Percentiles rank a stretch among this genome's conserved stretches.
phyloP scores from a whole-genome alignment of 306 rosid species.

The Styphnolobium japonicum region DNA sequence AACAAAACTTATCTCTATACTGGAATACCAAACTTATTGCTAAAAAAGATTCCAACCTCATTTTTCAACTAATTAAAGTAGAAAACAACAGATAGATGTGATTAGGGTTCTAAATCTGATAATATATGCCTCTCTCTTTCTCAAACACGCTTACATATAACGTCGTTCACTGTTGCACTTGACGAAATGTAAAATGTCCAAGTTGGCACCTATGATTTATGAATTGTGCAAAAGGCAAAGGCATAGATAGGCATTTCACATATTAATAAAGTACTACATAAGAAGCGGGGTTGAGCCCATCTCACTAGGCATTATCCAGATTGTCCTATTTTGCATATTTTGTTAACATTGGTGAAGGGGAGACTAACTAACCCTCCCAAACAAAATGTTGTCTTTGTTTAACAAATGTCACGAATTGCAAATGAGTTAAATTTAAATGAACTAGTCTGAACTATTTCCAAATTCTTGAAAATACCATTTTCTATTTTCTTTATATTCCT shows the following conservation, averaged over 20 bases:
- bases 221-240: background rate
- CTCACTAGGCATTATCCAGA: background rate
- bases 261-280: background rate
- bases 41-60: background rate
- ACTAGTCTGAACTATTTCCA: background rate
- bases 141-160: background rate
- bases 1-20: background rate
- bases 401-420: background rate
- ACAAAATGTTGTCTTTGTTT: background rate
- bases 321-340: background rate
- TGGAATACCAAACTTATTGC: background rate
- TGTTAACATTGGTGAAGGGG: constrained; percentile 7
- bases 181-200: background rate
- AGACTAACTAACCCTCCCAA: constrained; percentile 21
- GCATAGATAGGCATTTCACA: background rate
- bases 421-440: background rate
- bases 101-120: constrained; percentile 6
- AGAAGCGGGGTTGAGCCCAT: background rate
- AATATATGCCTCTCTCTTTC: background rate
- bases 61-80: background rate
- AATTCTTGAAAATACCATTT: background rate
- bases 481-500: background rate
- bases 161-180: background rate
- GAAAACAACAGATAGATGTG: background rate
- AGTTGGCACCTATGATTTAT: background rate